These are phyloP conservation scores for Epichloe hybrida DNA, from an alignment of 2,329 filamentous ascomycete species.

Conservation along the genomic window DNA sequence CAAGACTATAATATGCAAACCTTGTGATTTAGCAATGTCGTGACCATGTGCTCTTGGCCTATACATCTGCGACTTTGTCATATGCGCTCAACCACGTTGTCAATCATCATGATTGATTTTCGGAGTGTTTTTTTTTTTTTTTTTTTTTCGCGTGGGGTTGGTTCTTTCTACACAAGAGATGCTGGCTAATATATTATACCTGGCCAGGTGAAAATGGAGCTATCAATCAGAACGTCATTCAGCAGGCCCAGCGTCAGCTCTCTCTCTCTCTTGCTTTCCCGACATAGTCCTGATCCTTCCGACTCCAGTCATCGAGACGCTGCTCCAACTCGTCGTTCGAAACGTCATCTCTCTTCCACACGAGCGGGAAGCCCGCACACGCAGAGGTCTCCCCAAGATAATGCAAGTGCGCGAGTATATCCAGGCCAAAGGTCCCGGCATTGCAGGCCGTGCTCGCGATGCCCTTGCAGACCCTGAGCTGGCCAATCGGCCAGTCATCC, in stretches of 20 bases:
- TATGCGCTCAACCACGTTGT: no score
- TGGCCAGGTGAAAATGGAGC: no score
- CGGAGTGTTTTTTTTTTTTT: no score
- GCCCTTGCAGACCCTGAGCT: slow-evolving; percentile 36
- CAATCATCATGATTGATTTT: no score
- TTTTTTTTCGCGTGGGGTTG: no score
- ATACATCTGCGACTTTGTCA: no score
- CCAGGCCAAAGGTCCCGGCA: slow-evolving; percentile 30
- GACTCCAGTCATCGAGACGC: slow-evolving; percentile 16
- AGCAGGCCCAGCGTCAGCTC: background rate
- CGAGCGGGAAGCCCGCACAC: slow-evolving; percentile 20
- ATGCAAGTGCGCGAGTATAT: slow-evolving; percentile 30
- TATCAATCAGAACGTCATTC: no score
- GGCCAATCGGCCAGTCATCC: slow-evolving; percentile 22
- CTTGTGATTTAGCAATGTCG: no score
- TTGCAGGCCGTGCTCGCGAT: slow-evolving; percentile 36
- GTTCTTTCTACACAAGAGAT: no score
- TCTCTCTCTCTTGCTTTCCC: background rate
- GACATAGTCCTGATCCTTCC: background rate
- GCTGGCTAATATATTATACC: no score
- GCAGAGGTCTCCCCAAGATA: slow-evolving; percentile 34
- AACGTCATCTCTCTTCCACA: slow-evolving; percentile 15
- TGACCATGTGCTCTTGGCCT: no score
- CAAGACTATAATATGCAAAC: no score
- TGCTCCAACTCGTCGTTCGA: slow-evolving; percentile 25